These are phyloP conservation scores for Trichoderma atroviride DNA, from an alignment of 2,329 filamentous ascomycete genomes.

Conservation along the genomic window DNA sequence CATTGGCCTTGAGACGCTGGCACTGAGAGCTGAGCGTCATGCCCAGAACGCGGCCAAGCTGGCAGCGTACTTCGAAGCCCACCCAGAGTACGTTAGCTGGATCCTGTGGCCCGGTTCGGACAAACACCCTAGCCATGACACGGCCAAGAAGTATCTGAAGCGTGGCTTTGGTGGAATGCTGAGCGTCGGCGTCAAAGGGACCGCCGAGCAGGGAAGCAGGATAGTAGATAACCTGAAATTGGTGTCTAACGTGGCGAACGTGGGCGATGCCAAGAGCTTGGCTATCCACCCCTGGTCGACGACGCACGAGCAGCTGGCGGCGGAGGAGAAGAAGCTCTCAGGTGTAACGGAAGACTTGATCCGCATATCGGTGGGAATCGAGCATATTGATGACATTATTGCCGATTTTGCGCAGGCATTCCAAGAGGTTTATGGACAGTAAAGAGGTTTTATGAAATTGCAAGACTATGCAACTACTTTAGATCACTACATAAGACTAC, in stretches of 20 bases:
- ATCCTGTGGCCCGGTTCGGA: not conserved
- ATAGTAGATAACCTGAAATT: not conserved
- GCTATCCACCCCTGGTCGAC: not conserved
- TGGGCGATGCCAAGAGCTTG: not conserved
- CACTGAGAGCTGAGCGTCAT: not conserved
- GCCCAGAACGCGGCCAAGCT: not conserved
- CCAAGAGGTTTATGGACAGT: not conserved
- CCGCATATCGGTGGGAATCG: not conserved
- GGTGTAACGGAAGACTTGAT: not conserved
- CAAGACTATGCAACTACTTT: not conserved
- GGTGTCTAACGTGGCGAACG: not conserved
- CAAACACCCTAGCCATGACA: not conserved
- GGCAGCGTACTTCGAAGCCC: not conserved
- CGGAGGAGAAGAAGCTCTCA: not conserved
- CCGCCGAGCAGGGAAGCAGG: not conserved
- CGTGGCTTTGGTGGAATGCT: not conserved
- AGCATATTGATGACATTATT: not conserved
- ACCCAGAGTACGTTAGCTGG: not conserved
- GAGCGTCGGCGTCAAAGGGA: not conserved
- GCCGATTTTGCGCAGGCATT: not conserved
- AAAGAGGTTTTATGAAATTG: not conserved
- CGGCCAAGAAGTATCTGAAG: not conserved
- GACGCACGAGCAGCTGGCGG: not conserved
- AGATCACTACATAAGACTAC: not conserved
- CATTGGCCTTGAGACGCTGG: not conserved